These are phyloP conservation scores for Rosa chinensis DNA, from an alignment of 306 rosid genomes.

Conservation along the genomic window DNA sequence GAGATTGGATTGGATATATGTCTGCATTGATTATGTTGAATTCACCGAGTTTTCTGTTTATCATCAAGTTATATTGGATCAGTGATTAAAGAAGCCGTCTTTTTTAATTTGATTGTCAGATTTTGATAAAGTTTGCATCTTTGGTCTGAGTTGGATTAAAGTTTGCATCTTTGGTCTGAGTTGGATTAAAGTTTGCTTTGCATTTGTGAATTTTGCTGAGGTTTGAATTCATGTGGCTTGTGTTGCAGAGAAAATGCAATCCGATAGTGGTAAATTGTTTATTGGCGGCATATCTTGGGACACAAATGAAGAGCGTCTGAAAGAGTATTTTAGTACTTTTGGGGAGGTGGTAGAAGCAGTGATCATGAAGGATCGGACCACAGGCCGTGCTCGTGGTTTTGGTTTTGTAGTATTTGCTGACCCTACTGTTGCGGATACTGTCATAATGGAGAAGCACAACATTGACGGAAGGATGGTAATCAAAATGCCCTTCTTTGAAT, in stretches of 20 bases:
- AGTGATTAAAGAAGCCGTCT: conserved; percentile 14
- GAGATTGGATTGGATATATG: conserved; percentile 26
- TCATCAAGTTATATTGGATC: conserved; percentile 44
- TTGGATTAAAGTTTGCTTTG: conserved; percentile 27
- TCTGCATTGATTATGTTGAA: conserved; percentile 28
- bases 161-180: conserved; percentile 18
- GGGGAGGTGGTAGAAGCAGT: conserved; percentile 98
- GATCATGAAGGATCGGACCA: conserved; percentile 99
- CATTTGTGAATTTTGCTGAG: conserved; percentile 39
- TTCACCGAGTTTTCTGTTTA: conserved; percentile 22
- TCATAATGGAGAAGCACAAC: conserved; percentile 87
- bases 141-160: conserved; percentile 13
- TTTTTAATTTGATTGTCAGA: conserved; percentile 12
- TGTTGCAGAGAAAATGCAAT: conserved; percentile 83
- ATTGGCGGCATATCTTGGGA: conserved; percentile 99
- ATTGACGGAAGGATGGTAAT: conserved; percentile 96
- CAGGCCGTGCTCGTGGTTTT: conserved; percentile 97
- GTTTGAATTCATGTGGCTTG: conserved; percentile 40
- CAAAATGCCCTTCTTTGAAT: not conserved
- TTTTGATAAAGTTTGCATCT: conserved; percentile 21
- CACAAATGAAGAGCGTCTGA: conserved; percentile 95
- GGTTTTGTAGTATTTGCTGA: conserved; percentile 92
- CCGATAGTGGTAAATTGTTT: conserved; percentile 90
- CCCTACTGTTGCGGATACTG: conserved; percentile 74
- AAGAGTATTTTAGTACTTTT: conserved; percentile 76